A percentile compares a stretch with the other conserved stretches of the same genome.
phyloP scores from a whole-genome alignment of 1,284 basidiomycete species.

The Trametes sp. region DNA sequence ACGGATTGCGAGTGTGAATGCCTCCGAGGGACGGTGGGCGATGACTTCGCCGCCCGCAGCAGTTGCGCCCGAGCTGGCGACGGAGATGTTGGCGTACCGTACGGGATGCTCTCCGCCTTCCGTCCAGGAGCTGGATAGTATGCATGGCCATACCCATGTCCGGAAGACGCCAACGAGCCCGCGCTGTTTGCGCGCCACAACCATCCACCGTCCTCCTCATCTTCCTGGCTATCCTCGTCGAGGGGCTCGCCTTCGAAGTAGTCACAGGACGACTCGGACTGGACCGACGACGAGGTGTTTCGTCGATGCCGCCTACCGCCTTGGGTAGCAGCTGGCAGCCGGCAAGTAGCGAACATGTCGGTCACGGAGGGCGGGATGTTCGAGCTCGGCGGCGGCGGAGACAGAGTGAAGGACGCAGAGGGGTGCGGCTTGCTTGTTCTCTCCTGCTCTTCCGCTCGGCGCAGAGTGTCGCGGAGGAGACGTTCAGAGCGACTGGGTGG shows the following conservation, averaged over 20 bases:
- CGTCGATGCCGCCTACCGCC: constrained; percentile 33
- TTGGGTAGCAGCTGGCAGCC: constrained; percentile 19
- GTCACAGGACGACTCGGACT: constrained; percentile 37
- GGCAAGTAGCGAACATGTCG: constrained; percentile 25
- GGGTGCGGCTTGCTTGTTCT: constrained; percentile 34
- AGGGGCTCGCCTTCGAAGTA: constrained; percentile 37
- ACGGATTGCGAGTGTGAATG: constrained; percentile 31
- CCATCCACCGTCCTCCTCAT: constrained; percentile 40
- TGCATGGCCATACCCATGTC: constrained; percentile 21
- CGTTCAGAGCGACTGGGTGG: constrained; percentile 57
- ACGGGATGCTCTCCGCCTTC: constrained; percentile 31
- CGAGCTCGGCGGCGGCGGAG: constrained; percentile 27
- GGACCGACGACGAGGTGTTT: constrained; percentile 38
- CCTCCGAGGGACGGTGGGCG: constrained; percentile 32
- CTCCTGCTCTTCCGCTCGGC: constrained; percentile 55
- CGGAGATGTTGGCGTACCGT: constrained; percentile 38
- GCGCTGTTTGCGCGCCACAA: constrained; percentile 30
- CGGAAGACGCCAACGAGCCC: constrained; percentile 31
- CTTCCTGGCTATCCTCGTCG: constrained; percentile 41
- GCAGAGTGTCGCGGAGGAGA: constrained; percentile 63
- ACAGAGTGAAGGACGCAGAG: constrained; percentile 29
- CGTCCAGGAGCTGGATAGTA: constrained; percentile 15
- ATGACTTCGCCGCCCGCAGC: constrained; percentile 38
- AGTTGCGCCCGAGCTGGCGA: constrained; percentile 37
- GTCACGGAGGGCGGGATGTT: constrained; percentile 24